Conservation (phyloP, 2,329 filamentous ascomycete genomes). For the Sporothrix schenckii region DNA sequence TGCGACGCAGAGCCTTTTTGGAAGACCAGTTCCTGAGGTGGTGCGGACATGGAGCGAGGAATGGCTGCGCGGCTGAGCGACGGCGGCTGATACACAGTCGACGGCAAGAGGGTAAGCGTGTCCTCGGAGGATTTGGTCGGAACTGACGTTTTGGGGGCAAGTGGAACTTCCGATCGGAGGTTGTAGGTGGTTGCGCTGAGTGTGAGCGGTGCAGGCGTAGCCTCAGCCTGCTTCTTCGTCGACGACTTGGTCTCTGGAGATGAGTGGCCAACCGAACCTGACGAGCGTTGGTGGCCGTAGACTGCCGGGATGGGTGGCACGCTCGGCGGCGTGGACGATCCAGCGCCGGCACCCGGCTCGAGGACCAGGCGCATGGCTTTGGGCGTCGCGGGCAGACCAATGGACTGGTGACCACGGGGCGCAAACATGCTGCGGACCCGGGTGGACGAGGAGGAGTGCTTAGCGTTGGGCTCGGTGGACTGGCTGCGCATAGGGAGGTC, state of each 20-base stretch:
- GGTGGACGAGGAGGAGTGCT: neutral
- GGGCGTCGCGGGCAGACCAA: slow-evolving; percentile 88
- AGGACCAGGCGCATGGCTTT: slow-evolving; percentile 86
- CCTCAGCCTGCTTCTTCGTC: slow-evolving; percentile 40
- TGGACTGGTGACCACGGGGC: slow-evolving; percentile 53
- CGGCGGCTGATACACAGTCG: slow-evolving; percentile 63
- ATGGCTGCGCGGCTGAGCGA: slow-evolving; percentile 48
- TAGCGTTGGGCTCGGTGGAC: slow-evolving; percentile 63
- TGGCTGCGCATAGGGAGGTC: slow-evolving; percentile 62
- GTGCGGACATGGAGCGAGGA: slow-evolving; percentile 65
- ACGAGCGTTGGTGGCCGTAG: slow-evolving; percentile 47
- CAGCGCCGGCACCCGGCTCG: slow-evolving; percentile 55
- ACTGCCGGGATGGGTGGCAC: slow-evolving; percentile 57
- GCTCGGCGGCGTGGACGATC: slow-evolving; percentile 43
- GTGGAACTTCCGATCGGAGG: slow-evolving; percentile 36
- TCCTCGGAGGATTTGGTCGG: slow-evolving; percentile 23
- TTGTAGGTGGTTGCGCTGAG: slow-evolving; percentile 34
- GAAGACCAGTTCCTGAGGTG: slow-evolving; percentile 51
- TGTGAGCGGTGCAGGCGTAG: slow-evolving; percentile 27
- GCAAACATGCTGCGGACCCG: slow-evolving; percentile 54
- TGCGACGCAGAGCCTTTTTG: slow-evolving; percentile 17
- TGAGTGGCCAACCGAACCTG: slow-evolving; percentile 40
- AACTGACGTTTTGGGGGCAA: slow-evolving; percentile 27
- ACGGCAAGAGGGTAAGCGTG: slow-evolving; percentile 56
- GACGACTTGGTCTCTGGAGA: slow-evolving; percentile 37